Base-by-base conservation (phyloP, 805 yeast species). In the Suhomyces canberraensis region DNA sequence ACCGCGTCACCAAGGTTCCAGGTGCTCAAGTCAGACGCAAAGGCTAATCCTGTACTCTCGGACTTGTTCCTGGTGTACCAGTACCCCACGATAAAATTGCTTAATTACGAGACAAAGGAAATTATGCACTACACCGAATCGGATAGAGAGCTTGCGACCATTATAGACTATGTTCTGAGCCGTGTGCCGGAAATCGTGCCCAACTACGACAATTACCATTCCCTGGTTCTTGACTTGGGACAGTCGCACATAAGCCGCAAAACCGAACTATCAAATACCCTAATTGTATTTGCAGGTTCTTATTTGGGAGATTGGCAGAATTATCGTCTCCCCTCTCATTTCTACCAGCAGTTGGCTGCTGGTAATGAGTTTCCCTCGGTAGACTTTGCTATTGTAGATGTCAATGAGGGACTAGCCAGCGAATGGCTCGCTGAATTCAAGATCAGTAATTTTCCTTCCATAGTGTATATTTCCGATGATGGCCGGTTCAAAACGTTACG, bases 11-110 rank as follows among this genome's bases (percentile, higher is more conserved):
- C 28, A 9, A 16, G 13, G 13, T 52, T 68, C 16, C 73, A 67
- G 41, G 31, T 64, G 1, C 31, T 63, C 18, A 60, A 60, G 39
- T 45, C 60, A 4, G 55, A 67, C 32, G 64, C 57, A 1, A 41
- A 46, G n/a, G 25, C 26, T 11, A 56, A 56, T 44, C 52, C 49
- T 25, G 50, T 64, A 13, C 53, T 75, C 5, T 55, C 69, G 25
- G 47, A 46, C 22, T 51, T 67, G 32, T 75, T 76, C 40, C 47
- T 50, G 11, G 58, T 79, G 3, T 41, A 46, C 8, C 66, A 64
- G 14, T 79, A 63, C 49, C 86, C 86, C 1, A 60, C 72, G 1
- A 39, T 79, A 33, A 66, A 69, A 45, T 48, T 79, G 22, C 69
- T 74, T 41, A 55, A 69, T 22, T 59, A 61, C 32, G 57, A 59